Conservation (phyloP, 2,329 filamentous ascomycete genomes). For the Xylaria sp. region DNA sequence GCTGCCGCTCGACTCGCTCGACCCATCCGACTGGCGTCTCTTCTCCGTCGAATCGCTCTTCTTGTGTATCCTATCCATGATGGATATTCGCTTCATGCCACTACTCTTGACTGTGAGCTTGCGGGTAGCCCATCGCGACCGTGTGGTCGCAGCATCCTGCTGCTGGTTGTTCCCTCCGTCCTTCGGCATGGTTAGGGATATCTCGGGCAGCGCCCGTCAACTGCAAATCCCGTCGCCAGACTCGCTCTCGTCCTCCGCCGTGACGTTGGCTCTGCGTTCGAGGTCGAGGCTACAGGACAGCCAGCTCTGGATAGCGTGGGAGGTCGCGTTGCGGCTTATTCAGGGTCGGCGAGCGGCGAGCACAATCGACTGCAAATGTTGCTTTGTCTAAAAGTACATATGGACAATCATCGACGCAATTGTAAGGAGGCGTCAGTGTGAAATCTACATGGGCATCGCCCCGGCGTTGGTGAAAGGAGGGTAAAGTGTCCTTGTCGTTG, state of each 20-base stretch:
- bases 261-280: conserved; percentile 37
- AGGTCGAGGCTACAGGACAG: conserved; percentile 12
- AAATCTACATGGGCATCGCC: conserved; percentile 20
- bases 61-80: conserved; percentile 80
- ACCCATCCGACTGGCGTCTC: conserved; percentile 63
- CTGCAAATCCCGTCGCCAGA: conserved; percentile 56
- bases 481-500: conserved; percentile 24
- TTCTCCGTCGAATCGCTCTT: conserved; percentile 73
- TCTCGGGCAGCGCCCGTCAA: conserved; percentile 59
- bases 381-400: conserved; percentile 12
- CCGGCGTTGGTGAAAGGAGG: conserved; percentile 22
- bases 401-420: conserved; percentile 26
- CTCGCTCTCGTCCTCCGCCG: conserved; percentile 51
- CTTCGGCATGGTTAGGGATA: conserved; percentile 52
- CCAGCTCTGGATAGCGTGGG: neutral
- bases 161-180: conserved; percentile 44
- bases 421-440: conserved; percentile 8
- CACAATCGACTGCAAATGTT: conserved; percentile 16
- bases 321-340: conserved; percentile 23
- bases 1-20: conserved; percentile 47
- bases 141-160: conserved; percentile 70
- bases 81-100: conserved; percentile 81
- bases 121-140: conserved; percentile 96
- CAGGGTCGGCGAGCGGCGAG: conserved; percentile 18
- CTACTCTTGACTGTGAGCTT: conserved; percentile 81